Evolutionary conservation across 306 rosid genomes (phyloP).

Genomic region (Carpinus fangiana): DNA sequence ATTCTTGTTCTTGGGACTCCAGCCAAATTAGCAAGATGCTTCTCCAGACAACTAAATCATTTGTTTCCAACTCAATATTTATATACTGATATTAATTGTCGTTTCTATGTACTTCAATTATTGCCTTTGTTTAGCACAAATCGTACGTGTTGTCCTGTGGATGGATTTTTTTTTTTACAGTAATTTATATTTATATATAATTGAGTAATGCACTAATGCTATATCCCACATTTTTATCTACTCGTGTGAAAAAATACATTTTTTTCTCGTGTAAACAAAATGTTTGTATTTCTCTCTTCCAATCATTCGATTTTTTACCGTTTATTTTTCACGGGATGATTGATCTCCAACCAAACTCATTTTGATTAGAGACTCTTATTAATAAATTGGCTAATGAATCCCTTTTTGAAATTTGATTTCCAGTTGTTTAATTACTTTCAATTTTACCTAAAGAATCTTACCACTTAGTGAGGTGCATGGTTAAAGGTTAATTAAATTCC

Average conservation of each 20-base stretch:
- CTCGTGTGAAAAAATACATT: too few species aligned
- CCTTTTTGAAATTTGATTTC: not conserved
- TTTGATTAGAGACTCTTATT: not conserved
- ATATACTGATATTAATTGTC: not conserved
- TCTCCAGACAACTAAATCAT: not conserved
- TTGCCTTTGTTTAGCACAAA: not conserved
- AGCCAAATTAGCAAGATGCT: not conserved
- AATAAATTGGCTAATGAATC: constrained; percentile 1
- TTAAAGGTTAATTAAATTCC: constrained; percentile 21
- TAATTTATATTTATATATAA: too few species aligned
- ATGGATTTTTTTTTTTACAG: too few species aligned
- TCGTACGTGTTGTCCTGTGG: too few species aligned
- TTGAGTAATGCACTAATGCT: too few species aligned
- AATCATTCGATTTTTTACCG: too few species aligned
- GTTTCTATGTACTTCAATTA: not conserved
- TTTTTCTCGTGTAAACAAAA: too few species aligned
- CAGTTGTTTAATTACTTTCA: not conserved
- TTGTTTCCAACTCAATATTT: not conserved
- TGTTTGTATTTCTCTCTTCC: too few species aligned
- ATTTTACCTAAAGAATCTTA: constrained; percentile 3
- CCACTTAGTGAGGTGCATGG: constrained; percentile 21
- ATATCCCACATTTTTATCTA: too few species aligned
- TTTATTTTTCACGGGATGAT: too few species aligned
- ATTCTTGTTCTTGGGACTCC: not conserved
- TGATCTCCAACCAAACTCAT: too few species aligned